Evolutionary conservation across 345 rosid species (phyloP), one percentile per base, ranked within the genome.

Genomic region (Arabidopsis suecica): DNA sequence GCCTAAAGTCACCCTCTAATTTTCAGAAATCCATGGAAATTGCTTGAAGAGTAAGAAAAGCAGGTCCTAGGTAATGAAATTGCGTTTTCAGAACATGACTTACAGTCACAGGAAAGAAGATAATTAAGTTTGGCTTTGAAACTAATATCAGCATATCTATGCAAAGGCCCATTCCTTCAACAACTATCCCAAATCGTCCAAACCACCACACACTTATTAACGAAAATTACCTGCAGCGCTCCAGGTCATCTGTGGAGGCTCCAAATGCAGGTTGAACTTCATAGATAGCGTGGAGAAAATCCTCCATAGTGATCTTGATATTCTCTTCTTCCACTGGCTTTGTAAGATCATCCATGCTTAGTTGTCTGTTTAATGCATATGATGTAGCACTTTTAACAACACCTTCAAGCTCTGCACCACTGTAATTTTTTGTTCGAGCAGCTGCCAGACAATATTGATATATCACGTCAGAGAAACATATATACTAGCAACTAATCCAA

Each of bases 341-440:
- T 36, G 97, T 96, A 67, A 96, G 95, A 81, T 96, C 98, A 65
- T 96, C 97, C 80, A 93, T 86, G 82, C 95, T 91, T 72, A 91
- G 66, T 80, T 93, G 99, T 82, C 99, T 89, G 83, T 96, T 93
- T 77, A 93, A 55, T 13, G 99, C 99, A 89, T 67, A 96, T 36
- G 99, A 96, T 58, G 94, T 96, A 2, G 98, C 99, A 86, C 99
- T 93, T 86, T 93, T 96, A 25, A 91, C 99, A 81, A 88, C 96
- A 76, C 97, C 99, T 85, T 96, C 99, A 76, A 96, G 95, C 82
- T 96, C 99, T 6, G 99, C 99, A 49, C 99, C 99, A 81, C 99
- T 93, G 66, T 84, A 96, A 74, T 96, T 96, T 79, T 96, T 96
- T 16, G 98, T 89, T 66, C 96, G 91, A 80, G 98, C 97, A 83